Evolutionary conservation across 2,329 filamentous ascomycete genomes (phyloP).

Genomic region (Exophiala sideris): DNA sequence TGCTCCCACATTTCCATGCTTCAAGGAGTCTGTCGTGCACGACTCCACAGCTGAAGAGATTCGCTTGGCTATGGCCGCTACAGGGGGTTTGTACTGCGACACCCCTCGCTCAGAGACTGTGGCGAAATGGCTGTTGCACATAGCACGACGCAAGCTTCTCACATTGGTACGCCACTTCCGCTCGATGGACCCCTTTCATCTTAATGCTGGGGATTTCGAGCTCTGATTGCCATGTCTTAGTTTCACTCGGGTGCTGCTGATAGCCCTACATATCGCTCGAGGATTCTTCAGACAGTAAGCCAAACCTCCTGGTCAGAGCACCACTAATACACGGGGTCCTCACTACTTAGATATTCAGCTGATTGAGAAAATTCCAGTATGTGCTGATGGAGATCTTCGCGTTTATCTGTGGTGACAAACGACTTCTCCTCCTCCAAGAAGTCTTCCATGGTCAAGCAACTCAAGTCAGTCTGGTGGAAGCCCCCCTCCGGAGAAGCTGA

Average conservation of each 20-base stretch:
- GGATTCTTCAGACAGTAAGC: too few species aligned
- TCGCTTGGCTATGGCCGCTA: constrained; percentile 5
- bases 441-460: not conserved
- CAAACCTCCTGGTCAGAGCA: too few species aligned
- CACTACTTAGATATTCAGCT: too few species aligned
- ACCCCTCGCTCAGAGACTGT: not conserved
- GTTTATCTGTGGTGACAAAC: constrained; percentile 1
- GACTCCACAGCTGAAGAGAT: not conserved
- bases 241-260: too few species aligned
- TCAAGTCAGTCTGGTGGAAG: not conserved
- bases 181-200: too few species aligned
- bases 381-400: constrained; percentile 5
- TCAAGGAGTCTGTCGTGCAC: not conserved
- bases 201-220: too few species aligned
- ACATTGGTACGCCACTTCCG: too few species aligned
- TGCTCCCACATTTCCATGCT: not conserved
- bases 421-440: not conserved
- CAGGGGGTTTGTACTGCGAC: constrained; percentile 2
- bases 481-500: not conserved
- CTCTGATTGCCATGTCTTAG: too few species aligned
- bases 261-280: too few species aligned
- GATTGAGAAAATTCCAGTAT: not conserved
- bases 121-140: constrained; percentile 5
- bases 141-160: not conserved
- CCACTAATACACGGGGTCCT: too few species aligned